Base-by-base conservation (phyloP, 345 rosid genomes). In the Pugionium cornutum region DNA sequence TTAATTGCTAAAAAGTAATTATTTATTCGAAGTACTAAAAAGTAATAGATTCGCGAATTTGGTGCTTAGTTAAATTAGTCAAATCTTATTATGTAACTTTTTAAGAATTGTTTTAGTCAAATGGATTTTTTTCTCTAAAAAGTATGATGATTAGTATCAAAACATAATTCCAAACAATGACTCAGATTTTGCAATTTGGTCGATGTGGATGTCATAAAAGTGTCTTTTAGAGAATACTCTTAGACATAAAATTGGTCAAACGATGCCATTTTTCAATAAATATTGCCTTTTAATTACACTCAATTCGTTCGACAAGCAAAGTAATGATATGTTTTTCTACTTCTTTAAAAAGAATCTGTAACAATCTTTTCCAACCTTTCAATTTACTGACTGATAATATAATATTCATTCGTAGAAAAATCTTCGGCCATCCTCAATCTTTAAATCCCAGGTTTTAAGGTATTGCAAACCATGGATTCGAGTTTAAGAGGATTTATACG, bases 111-210 rank as follows among this genome's bases (percentile, higher is more conserved):
- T 26, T 26, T 28, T 29, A 56, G 57, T 67, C 64, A 56, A 56
- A 30, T 37, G 53, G 11, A 35, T 56, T 56, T 64, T 48, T 28
- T 34, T 34, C 4, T 3, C 9, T 10, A 34, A 36, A 55, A 36
- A 45, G 36, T n/a, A 44, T 29, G 26, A 45, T 36, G 33, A 54
- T 66, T 55, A 45, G 41, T 48, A 46, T 67, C 26, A 53, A 53
- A 42, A 32, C 40, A 43, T 8, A 42, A 34, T 60, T 69, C 35
- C 8, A 62, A 50, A 59, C 53, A 18, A 69, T 43, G 46, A 68
- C 47, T 69, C 7, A 2, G 54, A 52, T 52, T 52, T 42, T 9
- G 47, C 60, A 60, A 43, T 62, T 69, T 51, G 60, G 59, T 59
- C 5, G 53, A 60, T 50, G 10, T 27, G 5, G 52, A 59, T 35